Evolutionary conservation across 139 green algal species (phyloP), one percentile per base, ranked within the genome.

Genomic region (Haematococcus lacustris): DNA sequence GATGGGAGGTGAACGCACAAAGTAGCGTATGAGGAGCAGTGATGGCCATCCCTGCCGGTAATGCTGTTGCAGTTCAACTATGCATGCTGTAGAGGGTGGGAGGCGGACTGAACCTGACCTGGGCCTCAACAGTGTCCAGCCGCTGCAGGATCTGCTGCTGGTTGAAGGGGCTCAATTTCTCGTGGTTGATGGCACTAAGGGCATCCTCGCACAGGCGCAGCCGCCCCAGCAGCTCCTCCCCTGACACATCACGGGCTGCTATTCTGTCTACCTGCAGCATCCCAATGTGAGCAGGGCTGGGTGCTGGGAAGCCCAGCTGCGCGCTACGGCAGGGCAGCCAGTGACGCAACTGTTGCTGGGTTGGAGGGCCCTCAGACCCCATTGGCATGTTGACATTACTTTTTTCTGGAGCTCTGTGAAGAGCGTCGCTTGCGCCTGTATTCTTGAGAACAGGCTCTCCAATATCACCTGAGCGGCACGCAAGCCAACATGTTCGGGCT

Each of bases 141-240:
- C 71, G 32, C 3, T 30, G n/a, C 63, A 64, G 33, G 35, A 79
- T 71, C 37, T 81, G 69, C 64, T 79, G 75, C 76, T 86, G 80
- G 47, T 82, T 76, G 76, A 87, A 87, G 5, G 82, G 78, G 1
- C 72, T 74, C 32, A 82, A 60, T 51, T 79, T 79, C 26, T 61
- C 39, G 7, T 73, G 68, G 25, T 67, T 73, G 26, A 76, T 57
- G 3, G 71, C 53, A 47, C 35, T 35, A 66, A 80, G 71, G 30
- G 33, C 39, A 2, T 65, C 37, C 60, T 84, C 78, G 53, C 77
- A 75, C 28, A 75, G 26, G 39, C 67, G 41, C 1, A 84, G 69
- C n/a, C 78, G 70, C 1, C 53, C 50, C 41, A 80, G 32, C 25
- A 83, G 73, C 73, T 83, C 78, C 39, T 75, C 40, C 2, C 51